Base-by-base conservation (phyloP, 2,329 filamentous ascomycete species). In the Sporothrix phasma region DNA sequence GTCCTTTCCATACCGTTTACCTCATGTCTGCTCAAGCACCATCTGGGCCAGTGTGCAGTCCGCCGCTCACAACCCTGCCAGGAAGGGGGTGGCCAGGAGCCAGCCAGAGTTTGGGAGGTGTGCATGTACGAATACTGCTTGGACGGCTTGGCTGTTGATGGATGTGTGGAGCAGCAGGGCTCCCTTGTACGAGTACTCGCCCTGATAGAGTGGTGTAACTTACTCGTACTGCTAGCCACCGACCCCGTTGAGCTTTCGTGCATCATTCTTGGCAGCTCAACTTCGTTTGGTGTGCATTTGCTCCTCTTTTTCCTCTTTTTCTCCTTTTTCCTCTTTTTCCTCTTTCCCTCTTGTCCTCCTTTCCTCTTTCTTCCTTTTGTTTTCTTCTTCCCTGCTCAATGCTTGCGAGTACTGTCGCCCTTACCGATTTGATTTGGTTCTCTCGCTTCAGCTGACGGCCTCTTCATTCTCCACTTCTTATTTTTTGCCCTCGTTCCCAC, bases 201-300 rank as follows among this genome's bases (percentile, higher is more conserved):
- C 31, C 31, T 56, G 19, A 22, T 22, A 10, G 56, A 26, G 41
- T 59, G 22, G 58, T 61, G 58, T 61, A 61, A 61, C 39, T 60
- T 61, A 43, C n/a, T n/a, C n/a, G n/a, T n/a, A n/a, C n/a, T n/a
- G n/a, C 5, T 11, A 31, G 41, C 41, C 56, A 5, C 7, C 56
- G 24, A n/a, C 39, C 26, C 31, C 49, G 31, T 54, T 17, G 51
- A 39, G 29, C 51, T 34, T 37, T 54, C 31, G 31, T 37, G 31
- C 22, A 37, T 17, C n/a, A 19, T 56, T 39, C 51, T 56, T 39
- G 51, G 51, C 31, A 24, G 22, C 13, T 54, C 19, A 37, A 29
- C 19, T 19, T 54, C 24, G 26, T 15, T 54, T 26, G 10, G 19
- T 29, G 31, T 43, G 43, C 43, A 26, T 37, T 43, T 43, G 34